Base-by-base conservation (phyloP, 257 asterid genomes). In the Thymus mandschuricus region DNA sequence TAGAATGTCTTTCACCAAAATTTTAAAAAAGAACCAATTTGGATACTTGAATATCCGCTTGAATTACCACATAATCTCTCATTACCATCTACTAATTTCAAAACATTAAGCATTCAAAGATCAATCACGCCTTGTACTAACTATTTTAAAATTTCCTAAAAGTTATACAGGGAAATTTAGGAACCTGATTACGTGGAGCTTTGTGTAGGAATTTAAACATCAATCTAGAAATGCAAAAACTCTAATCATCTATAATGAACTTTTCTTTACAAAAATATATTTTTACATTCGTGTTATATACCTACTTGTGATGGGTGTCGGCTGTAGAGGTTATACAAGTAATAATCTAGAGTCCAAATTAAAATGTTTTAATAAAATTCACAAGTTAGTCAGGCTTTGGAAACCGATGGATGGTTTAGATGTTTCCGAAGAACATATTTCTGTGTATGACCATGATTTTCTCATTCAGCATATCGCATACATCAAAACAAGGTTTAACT, bases 361-460 rank as follows among this genome's bases (percentile, higher is more conserved):
- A 59, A 59, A 59, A 59, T 1, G 64, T 33, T 12, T 7, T 11
- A 59, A 59, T n/a, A 64, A 43, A 28, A 28, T 44, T 27, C 1
- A 21, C 10, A 27, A 33, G 44, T 40, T 62, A 10, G 10, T 27
- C 31, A 8, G 35, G 66, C 13, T 60, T 38, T 40, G 49, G 50
- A 38, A 40, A 34, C 21, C 30, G 8, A 13, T n/a, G 4, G 33
- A n/a, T 3, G 33, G 33, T 15, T 40, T 61, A n/a, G 49, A 60
- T 35, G 13, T n/a, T 41, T 33, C 28, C 33, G 64, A 59, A 59
- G 64, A 59, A 33, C 64, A 59, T 33, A 33, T 6, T 46, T 64
- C 43, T 29, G 27, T 29, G 68, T 10, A 43, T 41, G 21, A 11
- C 7, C 54, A 31, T 11, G 40, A 21, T 41, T 27, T 63, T 21